Base-by-base conservation (phyloP, 352 stramenopile genomes). In the Pythium aristosporum region DNA sequence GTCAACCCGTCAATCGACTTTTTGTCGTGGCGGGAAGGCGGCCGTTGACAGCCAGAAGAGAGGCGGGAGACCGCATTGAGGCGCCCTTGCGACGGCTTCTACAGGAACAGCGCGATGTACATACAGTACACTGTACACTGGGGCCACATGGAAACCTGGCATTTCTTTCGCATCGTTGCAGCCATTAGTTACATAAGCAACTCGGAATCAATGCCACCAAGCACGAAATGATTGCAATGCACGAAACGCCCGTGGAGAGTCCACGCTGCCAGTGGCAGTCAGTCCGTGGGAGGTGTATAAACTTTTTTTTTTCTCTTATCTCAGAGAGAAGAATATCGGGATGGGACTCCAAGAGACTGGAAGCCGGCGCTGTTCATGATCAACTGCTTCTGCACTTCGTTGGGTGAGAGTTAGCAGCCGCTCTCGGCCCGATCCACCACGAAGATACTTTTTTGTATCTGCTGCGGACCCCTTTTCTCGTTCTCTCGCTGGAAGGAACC, bases 361-460 rank as follows among this genome's bases (percentile, higher is more conserved):
- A 46, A 46, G 39, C 39, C 39, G 39, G 39, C 39, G 39, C 21
- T 23, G 16, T 49, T 20, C 43, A n/a, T 23, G 48, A 55, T 55
- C 48, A 55, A 55, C 28, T 55, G 28, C 50, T 39, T 30, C 37
- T 23, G 44, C 34, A 21, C 30, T 36, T 44, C 42, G 51, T 47
- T 23, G 44, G 57, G 37, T 44, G 34, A 43, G 50, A 20, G n/a
- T 34, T 61, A 16, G 54, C 56, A 70, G 50, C 57, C 56, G 49
- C 50, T 28, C 50, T 53, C 5, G 34, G 34, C 34, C 8, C 21
- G 57, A 49, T 71, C 58, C 50, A 61, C 49, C 56, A 57, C 16
- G 25, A 73, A 73, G 66, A 73, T 73, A 73, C 66, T 73, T 73
- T 73, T 68, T 52, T 65, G 63, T 68, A 52, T 47, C 39, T 46